These are phyloP conservation scores for Suillus sp. DNA, from an alignment of 768 basidiomycete species.

Conservation along the genomic window DNA sequence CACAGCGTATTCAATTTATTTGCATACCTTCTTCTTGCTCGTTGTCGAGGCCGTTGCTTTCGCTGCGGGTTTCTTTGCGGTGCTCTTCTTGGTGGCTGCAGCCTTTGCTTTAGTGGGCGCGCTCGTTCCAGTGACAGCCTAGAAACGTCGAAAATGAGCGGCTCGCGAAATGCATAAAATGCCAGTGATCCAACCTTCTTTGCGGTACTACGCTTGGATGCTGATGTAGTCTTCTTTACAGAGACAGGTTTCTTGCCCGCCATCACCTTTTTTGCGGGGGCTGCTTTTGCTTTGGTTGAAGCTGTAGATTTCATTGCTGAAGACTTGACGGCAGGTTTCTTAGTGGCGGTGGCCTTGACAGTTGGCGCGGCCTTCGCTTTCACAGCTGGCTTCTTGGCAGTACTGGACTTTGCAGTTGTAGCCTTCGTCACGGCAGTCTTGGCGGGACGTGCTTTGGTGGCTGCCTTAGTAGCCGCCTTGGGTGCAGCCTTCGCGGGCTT, in stretches of 20 bases:
- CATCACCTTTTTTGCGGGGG: constrained; percentile 34
- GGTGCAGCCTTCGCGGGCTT: constrained; percentile 36
- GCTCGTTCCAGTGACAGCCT: constrained; percentile 56
- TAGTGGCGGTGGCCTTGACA: constrained; percentile 38
- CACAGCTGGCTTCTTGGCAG: constrained; percentile 30
- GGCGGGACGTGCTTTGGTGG: constrained; percentile 25
- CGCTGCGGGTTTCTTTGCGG: constrained; percentile 30
- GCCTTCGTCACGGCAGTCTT: constrained; percentile 33
- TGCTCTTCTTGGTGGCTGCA: constrained; percentile 37
- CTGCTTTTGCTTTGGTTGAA: constrained; percentile 28
- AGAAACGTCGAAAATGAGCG: constrained; percentile 12
- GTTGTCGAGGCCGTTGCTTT: constrained; percentile 13
- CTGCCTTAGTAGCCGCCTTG: constrained; percentile 19
- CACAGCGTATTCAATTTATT: background rate
- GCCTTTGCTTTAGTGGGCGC: constrained; percentile 38
- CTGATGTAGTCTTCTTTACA: constrained; percentile 41
- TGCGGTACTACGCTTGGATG: constrained; percentile 52
- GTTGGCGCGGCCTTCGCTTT: constrained; percentile 40
- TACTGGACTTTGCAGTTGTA: constrained; percentile 24
- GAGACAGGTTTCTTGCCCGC: constrained; percentile 35
- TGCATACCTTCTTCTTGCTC: constrained; percentile 26
- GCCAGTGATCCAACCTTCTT: constrained; percentile 56
- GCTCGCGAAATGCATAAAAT: constrained; percentile 4
- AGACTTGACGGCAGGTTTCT: constrained; percentile 38
- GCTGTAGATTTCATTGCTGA: constrained; percentile 19